These are phyloP conservation scores for Aspergillus udagawae DNA, from an alignment of 2,329 filamentous ascomycete species.

Conservation along the genomic window DNA sequence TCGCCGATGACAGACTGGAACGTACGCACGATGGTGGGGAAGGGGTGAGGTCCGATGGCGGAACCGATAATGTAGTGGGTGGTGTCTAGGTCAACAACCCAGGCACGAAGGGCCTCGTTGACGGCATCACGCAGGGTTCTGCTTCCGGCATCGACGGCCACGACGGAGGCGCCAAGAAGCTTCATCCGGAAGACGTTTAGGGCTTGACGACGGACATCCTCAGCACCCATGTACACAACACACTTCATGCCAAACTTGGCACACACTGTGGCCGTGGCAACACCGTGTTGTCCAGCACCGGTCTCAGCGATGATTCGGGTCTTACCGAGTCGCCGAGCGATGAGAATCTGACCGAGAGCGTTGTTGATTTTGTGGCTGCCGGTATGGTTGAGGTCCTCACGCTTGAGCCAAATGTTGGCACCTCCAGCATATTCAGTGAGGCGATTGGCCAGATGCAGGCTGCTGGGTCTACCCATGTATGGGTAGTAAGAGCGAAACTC, in stretches of 20 bases:
- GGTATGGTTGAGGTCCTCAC: constrained; percentile 96
- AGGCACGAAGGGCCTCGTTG: constrained; percentile 90
- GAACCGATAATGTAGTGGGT: constrained; percentile 99
- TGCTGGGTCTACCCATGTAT: constrained; percentile 93
- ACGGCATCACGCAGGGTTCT: constrained; percentile 81
- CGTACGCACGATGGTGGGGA: constrained; percentile 93
- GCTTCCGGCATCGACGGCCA: constrained; percentile 88
- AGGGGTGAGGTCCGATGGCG: constrained; percentile 94
- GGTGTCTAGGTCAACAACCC: constrained; percentile 87
- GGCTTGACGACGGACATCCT: constrained; percentile 93
- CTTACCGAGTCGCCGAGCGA: constrained; percentile 84
- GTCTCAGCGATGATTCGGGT: constrained; percentile 97
- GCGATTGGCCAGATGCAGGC: constrained; percentile 82
- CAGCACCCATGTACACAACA: constrained; percentile 96
- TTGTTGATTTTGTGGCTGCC: constrained; percentile 99
- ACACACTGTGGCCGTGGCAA: constrained; percentile 94
- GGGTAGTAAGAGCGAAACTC: constrained; percentile 95
- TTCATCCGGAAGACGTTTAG: constrained; percentile 99
- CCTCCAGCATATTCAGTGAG: constrained; percentile 86
- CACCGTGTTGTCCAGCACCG: constrained; percentile 94
- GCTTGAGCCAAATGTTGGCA: constrained; percentile 95
- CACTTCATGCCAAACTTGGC: constrained; percentile 98
- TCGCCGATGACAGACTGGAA: constrained; percentile 96
- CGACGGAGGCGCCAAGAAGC: constrained; percentile 84
- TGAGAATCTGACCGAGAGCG: constrained; percentile 83